Evolutionary conservation across 192 early-diverging fungal genomes (phyloP).

Genomic region (Pilaira anomala): DNA sequence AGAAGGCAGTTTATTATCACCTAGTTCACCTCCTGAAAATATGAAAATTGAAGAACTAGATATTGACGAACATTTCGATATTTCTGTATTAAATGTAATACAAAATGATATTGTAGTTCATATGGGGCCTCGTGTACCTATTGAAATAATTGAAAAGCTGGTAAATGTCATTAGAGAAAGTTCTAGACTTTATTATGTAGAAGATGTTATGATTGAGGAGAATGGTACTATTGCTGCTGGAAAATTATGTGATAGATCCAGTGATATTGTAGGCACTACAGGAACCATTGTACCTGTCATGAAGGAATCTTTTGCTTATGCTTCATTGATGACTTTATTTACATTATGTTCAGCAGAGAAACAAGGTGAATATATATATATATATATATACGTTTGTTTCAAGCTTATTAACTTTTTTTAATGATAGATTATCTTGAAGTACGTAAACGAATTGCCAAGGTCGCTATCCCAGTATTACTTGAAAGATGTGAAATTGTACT

Average conservation of each 20-base stretch:
- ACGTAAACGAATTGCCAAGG: slow-evolving; percentile 56
- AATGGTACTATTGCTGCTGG: not conserved
- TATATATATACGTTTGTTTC: not conserved
- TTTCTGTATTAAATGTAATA: slow-evolving; percentile 60
- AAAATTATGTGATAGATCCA: slow-evolving; percentile 19
- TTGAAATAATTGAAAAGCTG: slow-evolving; percentile 50
- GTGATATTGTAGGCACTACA: slow-evolving; percentile 42
- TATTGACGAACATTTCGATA: slow-evolving; percentile 71
- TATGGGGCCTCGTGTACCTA: slow-evolving; percentile 63
- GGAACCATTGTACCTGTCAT: slow-evolving; percentile 59
- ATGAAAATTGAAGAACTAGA: slow-evolving; percentile 61
- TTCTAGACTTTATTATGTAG: slow-evolving; percentile 41
- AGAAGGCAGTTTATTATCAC: slow-evolving; percentile 56
- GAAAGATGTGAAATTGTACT: slow-evolving; percentile 60
- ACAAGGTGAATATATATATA: slow-evolving; percentile 25
- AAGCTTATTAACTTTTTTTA: not conserved
- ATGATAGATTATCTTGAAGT: slow-evolving; percentile 40
- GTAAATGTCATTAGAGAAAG: slow-evolving; percentile 58
- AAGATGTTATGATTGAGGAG: slow-evolving; percentile 2
- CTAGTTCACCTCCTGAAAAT: slow-evolving; percentile 47
- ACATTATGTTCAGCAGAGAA: slow-evolving; percentile 55
- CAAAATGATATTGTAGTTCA: slow-evolving; percentile 65
- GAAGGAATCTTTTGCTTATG: slow-evolving; percentile 66
- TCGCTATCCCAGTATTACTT: slow-evolving; percentile 59
- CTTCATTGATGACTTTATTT: slow-evolving; percentile 61